These are phyloP conservation scores for Porpolomopsis calyptriformis DNA, from an alignment of 768 basidiomycete genomes.

Conservation along the genomic window DNA sequence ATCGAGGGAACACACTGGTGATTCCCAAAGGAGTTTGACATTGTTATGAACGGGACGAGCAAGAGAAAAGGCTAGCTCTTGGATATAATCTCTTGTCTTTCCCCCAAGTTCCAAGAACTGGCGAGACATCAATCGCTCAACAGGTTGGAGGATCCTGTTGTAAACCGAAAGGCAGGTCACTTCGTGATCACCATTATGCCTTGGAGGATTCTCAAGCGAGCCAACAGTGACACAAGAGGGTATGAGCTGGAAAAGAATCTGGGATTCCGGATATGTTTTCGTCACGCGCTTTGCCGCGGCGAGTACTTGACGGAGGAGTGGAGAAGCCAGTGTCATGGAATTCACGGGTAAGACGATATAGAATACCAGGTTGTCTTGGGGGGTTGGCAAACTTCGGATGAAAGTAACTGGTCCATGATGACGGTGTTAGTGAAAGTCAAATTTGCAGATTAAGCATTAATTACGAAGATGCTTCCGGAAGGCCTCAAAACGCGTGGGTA, in stretches of 20 bases:
- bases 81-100: constrained; percentile 40
- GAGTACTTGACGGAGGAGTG: constrained; percentile 58
- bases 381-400: constrained; percentile 30
- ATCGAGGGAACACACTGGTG: constrained; percentile 27
- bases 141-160: constrained; percentile 52
- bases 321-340: constrained; percentile 53
- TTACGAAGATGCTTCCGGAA: constrained; percentile 58
- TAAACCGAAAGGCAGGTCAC: constrained; percentile 56
- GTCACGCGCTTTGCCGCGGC: constrained; percentile 49
- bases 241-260: constrained; percentile 62
- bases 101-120: constrained; percentile 32
- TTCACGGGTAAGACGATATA: constrained; percentile 57
- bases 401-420: constrained; percentile 40
- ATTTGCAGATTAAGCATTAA: constrained; percentile 10
- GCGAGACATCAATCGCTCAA: constrained; percentile 52
- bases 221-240: constrained; percentile 52
- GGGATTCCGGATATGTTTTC: constrained; percentile 36
- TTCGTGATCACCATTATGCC: constrained; percentile 34
- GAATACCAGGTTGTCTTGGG: constrained; percentile 41
- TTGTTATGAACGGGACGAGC: constrained; percentile 34
- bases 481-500: constrained; percentile 52
- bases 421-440: constrained; percentile 3
- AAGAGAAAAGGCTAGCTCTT: constrained; percentile 56
- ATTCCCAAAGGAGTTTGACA: constrained; percentile 21
- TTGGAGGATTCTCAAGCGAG: constrained; percentile 33